Conservation (phyloP, 345 rosid species). For the Citrus sinensis region DVS_A1.0 CM039161.1:5304001-5304500, state of each 20-base stretch:
- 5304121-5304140: constrained; percentile 94
- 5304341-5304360: constrained; percentile 78
- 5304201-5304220: constrained; percentile 98
- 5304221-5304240: constrained; percentile 97
- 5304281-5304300: constrained; percentile 89
- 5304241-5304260: constrained; percentile 97
- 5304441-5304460: neutral
- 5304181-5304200: constrained; percentile 98
- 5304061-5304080: neutral
- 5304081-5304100: constrained; percentile 10
- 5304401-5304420: constrained; percentile 37
- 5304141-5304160: constrained; percentile 99
- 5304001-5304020: neutral
- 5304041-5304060: neutral
- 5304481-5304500: neutral
- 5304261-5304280: constrained; percentile 98
- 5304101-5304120: constrained; percentile 87
- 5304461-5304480: constrained; percentile 37
- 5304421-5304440: constrained; percentile 21
- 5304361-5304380: constrained; percentile 93
- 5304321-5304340: constrained; percentile 98
- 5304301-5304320: constrained; percentile 92
- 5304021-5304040: constrained; percentile 3
- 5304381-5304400: constrained; percentile 97
- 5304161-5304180: constrained; percentile 90